Evolutionary conservation across 805 yeast genomes (phyloP).

Genomic region (Priceomyces castillae): DNA sequence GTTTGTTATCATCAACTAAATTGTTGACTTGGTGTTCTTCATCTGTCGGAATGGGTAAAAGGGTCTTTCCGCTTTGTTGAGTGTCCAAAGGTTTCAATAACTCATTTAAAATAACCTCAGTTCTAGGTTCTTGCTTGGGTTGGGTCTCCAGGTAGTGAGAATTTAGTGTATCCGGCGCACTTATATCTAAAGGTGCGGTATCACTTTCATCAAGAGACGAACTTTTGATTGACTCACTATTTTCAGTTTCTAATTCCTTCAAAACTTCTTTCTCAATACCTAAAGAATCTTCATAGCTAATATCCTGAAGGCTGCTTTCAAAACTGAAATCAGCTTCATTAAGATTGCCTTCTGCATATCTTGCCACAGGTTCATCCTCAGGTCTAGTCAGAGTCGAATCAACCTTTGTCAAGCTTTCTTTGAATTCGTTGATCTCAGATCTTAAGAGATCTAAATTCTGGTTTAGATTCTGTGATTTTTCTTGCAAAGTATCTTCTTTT

Average conservation of each 20-base stretch:
- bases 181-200: background rate
- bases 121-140: background rate
- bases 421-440: conserved; percentile 43
- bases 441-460: conserved; percentile 41
- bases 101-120: too few species aligned
- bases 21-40: too few species aligned
- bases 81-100: too few species aligned
- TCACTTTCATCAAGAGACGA: background rate
- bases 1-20: too few species aligned
- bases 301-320: conserved; percentile 37
- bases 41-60: too few species aligned
- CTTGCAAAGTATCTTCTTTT: conserved; percentile 1
- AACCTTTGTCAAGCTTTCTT: conserved; percentile 34
- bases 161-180: conserved; percentile 1
- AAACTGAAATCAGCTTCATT: conserved; percentile 33
- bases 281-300: conserved; percentile 37
- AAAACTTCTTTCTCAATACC: conserved; percentile 34
- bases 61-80: too few species aligned
- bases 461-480: conserved; percentile 35
- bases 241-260: conserved; percentile 14
- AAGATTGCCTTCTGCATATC: conserved; percentile 2
- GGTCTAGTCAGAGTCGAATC: conserved; percentile 12
- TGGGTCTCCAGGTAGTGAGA: background rate
- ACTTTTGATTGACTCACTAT: background rate
- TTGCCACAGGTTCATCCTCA: background rate